Evolutionary conservation across 352 stramenopile genomes (phyloP).

Genomic region (Phytophthora idaei): DNA sequence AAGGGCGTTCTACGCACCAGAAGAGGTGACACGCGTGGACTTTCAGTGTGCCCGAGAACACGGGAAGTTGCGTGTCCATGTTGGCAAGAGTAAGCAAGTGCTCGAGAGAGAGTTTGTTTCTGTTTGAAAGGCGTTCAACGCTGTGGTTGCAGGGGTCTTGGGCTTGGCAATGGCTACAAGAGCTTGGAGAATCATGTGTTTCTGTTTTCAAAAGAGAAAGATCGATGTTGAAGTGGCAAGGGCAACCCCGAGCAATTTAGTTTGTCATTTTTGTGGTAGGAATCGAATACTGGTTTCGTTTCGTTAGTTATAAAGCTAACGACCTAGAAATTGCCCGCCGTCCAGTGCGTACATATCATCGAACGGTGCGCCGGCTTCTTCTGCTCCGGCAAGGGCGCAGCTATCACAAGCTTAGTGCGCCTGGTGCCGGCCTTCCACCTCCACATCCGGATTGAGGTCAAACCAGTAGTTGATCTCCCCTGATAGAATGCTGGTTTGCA

Average conservation of each 20-base stretch:
- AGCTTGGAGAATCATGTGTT: conserved; percentile 22
- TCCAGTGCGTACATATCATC: too few relatives aligned
- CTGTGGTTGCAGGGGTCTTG: background rate
- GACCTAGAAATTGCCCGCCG: too few relatives aligned
- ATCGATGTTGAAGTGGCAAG: conserved; percentile 21
- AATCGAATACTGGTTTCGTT: too few relatives aligned
- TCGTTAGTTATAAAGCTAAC: too few relatives aligned
- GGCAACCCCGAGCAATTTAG: conserved; percentile 8
- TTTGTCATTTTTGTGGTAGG: too few relatives aligned
- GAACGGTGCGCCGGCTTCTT: too few relatives aligned
- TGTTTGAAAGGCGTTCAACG: conserved; percentile 10
- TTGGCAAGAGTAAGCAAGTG: conserved; percentile 5
- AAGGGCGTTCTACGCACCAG: conserved; percentile 26
- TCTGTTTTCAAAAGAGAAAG: conserved; percentile 24
- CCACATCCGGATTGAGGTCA: too few relatives aligned
- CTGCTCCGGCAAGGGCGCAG: too few relatives aligned
- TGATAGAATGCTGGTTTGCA: background rate
- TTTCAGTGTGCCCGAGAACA: conserved; percentile 42
- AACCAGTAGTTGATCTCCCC: too few relatives aligned
- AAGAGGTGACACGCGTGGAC: conserved; percentile 28
- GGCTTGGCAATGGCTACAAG: background rate
- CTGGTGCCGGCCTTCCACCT: too few relatives aligned
- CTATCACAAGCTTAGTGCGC: too few relatives aligned
- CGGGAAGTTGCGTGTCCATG: conserved; percentile 31
- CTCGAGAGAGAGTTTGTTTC: conserved; percentile 6